These are phyloP conservation scores for Eucalyptus lansdowneana DNA, from an alignment of 345 rosid species.

Conservation along the genomic window DNA sequence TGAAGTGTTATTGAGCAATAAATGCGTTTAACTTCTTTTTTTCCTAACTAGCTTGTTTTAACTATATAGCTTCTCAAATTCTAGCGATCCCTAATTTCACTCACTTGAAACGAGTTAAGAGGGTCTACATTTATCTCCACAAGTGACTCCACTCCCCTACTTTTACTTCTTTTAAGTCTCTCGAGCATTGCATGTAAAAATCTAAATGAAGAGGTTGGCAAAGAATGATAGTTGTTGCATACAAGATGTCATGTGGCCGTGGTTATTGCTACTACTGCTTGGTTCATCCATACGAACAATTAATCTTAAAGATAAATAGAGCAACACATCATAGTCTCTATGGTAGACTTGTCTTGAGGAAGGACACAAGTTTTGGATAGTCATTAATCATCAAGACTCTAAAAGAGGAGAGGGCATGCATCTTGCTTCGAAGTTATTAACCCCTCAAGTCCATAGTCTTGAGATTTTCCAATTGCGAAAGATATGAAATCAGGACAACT, in stretches of 20 bases:
- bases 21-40: neutral
- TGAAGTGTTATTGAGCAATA: neutral
- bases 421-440: accelerated
- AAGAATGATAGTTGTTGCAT: accelerated
- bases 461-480: too few species aligned
- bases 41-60: neutral
- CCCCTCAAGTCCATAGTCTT: too few species aligned
- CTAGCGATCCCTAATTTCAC: accelerated
- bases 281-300: neutral
- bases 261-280: accelerated
- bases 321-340: neutral
- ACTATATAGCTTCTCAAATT: neutral
- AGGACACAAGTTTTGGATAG: neutral
- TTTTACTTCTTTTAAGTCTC: neutral
- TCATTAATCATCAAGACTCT: neutral
- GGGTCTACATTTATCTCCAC: neutral
- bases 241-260: accelerated
- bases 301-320: neutral
- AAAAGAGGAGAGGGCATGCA: neutral
- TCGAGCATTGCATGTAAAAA: neutral
- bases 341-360: accelerated
- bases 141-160: neutral
- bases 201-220: neutral
- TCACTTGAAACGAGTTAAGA: neutral
- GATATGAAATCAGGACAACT: accelerated